These are phyloP conservation scores for Aspergillus biplanus DNA, from an alignment of 495 filamentous ascomycete genomes.

Conservation along the genomic window DNA sequence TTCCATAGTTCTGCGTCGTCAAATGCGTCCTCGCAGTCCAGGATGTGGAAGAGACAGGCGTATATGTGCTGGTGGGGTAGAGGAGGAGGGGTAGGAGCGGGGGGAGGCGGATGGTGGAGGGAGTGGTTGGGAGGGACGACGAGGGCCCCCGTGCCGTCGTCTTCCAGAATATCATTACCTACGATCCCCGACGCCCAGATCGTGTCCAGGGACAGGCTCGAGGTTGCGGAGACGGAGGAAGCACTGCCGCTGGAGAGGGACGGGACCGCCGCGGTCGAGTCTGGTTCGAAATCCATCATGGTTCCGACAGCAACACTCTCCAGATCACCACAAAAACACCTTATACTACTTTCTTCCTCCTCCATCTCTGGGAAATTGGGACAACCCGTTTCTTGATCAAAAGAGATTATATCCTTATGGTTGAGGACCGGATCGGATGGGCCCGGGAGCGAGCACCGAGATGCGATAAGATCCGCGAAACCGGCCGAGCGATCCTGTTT, in stretches of 20 bases:
- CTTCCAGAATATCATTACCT: conserved; percentile 28
- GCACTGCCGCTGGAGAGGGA: conserved; percentile 29
- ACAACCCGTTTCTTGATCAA: background rate
- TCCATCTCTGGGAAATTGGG: conserved; percentile 8
- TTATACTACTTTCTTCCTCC: conserved; percentile 8
- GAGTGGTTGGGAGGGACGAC: conserved; percentile 25
- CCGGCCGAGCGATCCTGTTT: conserved; percentile 23
- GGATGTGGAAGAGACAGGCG: conserved; percentile 49
- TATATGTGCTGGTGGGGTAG: conserved; percentile 31
- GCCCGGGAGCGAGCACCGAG: conserved; percentile 14
- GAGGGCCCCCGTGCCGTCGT: conserved; percentile 31
- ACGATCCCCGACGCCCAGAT: conserved; percentile 25
- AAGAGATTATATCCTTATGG: conserved; percentile 2
- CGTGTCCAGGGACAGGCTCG: conserved; percentile 25
- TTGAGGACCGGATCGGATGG: background rate
- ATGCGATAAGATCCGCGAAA: conserved; percentile 21
- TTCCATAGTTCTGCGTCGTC: conserved; percentile 40
- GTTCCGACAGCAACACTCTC: conserved; percentile 4
- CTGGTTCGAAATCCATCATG: background rate
- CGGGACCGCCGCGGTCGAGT: conserved; percentile 22
- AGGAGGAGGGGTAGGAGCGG: conserved; percentile 12
- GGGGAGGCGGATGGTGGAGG: conserved; percentile 12
- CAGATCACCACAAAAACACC: background rate
- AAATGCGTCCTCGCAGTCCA: conserved; percentile 48
- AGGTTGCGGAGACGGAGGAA: conserved; percentile 20